Evolutionary conservation across 495 filamentous ascomycete genomes (phyloP).

Genomic region (Parmelia sp.): DNA sequence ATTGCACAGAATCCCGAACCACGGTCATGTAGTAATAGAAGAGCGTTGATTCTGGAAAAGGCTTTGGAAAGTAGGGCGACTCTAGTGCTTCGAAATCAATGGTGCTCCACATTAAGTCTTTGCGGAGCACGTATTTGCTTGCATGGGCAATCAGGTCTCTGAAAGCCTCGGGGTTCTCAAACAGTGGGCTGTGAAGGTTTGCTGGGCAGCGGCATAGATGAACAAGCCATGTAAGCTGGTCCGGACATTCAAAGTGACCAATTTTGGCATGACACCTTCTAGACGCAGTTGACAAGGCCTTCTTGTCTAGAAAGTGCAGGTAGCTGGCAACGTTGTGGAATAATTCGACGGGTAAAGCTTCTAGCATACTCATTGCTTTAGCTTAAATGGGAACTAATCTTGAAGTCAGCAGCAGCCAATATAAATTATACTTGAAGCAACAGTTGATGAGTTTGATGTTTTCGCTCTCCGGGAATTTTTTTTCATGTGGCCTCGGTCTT

Average conservation of each 20-base stretch:
- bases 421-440: not conserved
- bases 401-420: not conserved
- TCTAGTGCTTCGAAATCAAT: not conserved
- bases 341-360: not conserved
- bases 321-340: not conserved
- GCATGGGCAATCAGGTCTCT: not conserved
- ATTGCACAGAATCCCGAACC: not conserved
- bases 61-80: not conserved
- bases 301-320: not conserved
- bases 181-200: not conserved
- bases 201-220: not conserved
- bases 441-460: not conserved
- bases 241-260: not conserved
- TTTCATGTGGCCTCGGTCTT: not conserved
- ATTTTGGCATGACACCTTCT: not conserved
- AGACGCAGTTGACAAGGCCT: not conserved
- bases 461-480: not conserved
- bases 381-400: not conserved
- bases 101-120: not conserved
- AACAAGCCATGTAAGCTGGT: not conserved
- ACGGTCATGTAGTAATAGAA: not conserved
- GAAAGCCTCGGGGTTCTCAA: not conserved
- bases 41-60: constrained; percentile 4
- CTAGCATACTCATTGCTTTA: not conserved
- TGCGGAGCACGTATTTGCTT: not conserved